phyloP scores from a whole-genome alignment of 2,329 filamentous ascomycete species.

The Boeremia exigua region DNA sequence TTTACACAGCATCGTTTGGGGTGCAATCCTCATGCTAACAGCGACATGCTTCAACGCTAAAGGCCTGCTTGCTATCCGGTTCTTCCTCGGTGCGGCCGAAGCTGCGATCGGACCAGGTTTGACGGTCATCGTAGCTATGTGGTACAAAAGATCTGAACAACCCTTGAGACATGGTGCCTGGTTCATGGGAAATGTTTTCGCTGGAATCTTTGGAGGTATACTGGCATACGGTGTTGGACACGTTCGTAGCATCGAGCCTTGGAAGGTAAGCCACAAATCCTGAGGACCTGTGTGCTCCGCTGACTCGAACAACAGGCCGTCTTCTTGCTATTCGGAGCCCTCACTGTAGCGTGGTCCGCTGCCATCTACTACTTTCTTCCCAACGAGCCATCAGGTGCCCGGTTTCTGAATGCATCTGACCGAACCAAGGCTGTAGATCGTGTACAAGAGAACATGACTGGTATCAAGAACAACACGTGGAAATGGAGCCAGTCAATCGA shows the following conservation, averaged over 20 bases:
- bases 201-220: constrained; percentile 63
- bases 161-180: constrained; percentile 56
- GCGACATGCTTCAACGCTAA: constrained; percentile 51
- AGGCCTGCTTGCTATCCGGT: constrained; percentile 55
- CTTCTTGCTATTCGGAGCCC: constrained; percentile 61
- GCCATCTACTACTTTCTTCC: constrained; percentile 61
- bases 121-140: constrained; percentile 70
- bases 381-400: constrained; percentile 44
- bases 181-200: constrained; percentile 57
- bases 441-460: constrained; percentile 53
- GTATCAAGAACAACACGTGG: constrained; percentile 56
- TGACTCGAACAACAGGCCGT: constrained; percentile 34
- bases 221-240: constrained; percentile 66
- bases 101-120: constrained; percentile 56
- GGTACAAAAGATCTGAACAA: constrained; percentile 67
- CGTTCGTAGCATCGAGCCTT: constrained; percentile 28
- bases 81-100: constrained; percentile 61
- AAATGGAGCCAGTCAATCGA: constrained; percentile 53
- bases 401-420: constrained; percentile 18
- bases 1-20: constrained; percentile 36
- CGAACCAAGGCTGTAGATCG: constrained; percentile 42
- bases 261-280: constrained; percentile 17
- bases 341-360: constrained; percentile 39
- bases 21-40: constrained; percentile 56
- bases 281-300: constrained; percentile 22